Base-by-base conservation (phyloP, 192 early-diverging fungal species). In the Podila epigama region DNA sequence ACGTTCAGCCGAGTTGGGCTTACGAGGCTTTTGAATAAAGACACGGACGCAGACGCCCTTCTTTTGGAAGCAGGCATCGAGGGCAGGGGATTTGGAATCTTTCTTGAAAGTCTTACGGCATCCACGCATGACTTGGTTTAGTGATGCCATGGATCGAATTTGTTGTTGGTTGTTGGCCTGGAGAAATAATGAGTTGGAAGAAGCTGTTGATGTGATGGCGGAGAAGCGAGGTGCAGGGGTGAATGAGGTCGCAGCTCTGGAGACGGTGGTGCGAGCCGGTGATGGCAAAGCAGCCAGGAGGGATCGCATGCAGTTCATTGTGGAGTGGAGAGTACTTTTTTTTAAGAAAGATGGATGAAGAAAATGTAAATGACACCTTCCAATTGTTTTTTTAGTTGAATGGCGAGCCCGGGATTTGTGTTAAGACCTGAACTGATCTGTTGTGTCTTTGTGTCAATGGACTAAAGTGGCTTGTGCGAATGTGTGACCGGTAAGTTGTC, bases 1-100 rank as follows among this genome's bases (percentile, higher is more conserved):
- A 67, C 97, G 92, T 79, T 92, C 91, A 34, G 97, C 97, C 36
- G 97, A 99, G 83, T 99, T 99, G 73, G 97, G 97, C 81, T 99
- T 99, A 84, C 96, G 96, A 61, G 97, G 97, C 80, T 96, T 98
- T 52, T 93, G 92, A 3, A 91, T 95, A 70, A 95, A 98, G 5
- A 99, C 93, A 75, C 98, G 97, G 69, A 95, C 83, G 70, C 96
- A 98, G 12, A 99, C 95, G 40, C 96, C 97, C 61, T 94, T 93
- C 66, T 92, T 90, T 81, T 97, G 95, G 40, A 92, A 96, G 63
- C 89, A 92, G 36, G 84, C 85, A 56, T 95, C 93, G 32, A 99
- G 86, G 16, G 94, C 92, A 20, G 96, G 96, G 0, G 92, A 83
- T 66, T 91, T 92, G 67, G 88, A 87, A 15, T 84, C 77, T 37